Percentiles rank a stretch among this genome's conserved stretches.
These are phyloP conservation scores for Aureobasidium sp. DNA, from an alignment of 2,329 filamentous ascomycete genomes.

Conservation along the genomic window DNA sequence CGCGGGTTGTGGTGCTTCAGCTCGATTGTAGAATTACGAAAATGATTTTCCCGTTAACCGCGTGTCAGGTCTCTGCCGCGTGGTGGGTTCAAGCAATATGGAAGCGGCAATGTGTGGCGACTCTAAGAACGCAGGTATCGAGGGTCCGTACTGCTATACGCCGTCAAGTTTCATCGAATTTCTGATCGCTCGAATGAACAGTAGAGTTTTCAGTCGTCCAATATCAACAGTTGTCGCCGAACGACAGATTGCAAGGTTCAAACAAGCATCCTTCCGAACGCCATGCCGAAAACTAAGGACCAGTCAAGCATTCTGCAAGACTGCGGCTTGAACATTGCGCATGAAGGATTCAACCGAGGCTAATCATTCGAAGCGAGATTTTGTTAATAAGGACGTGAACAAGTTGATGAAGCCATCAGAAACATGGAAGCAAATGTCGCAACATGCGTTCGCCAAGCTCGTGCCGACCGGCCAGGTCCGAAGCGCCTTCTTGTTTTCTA, in stretches of 20 bases:
- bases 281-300: neutral
- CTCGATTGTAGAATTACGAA: neutral
- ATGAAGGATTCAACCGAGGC: neutral
- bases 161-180: too few species aligned
- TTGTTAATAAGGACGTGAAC: neutral
- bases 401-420: neutral
- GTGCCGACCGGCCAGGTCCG: neutral
- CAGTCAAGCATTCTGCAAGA: neutral
- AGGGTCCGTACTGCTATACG: neutral
- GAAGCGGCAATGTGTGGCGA: neutral
- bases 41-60: neutral
- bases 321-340: neutral
- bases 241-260: neutral
- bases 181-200: neutral
- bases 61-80: neutral
- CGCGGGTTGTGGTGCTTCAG: neutral
- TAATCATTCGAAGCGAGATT: neutral
- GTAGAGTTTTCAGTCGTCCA: neutral
- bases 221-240: neutral
- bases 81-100: neutral
- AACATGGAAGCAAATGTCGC: neutral
- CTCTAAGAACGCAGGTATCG: neutral
- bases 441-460: neutral
- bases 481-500: neutral
- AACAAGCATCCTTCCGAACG: constrained; percentile 1